Conservation (phyloP, 108 stramenopile species). For the Nannochloropsis oceanica region DNA sequence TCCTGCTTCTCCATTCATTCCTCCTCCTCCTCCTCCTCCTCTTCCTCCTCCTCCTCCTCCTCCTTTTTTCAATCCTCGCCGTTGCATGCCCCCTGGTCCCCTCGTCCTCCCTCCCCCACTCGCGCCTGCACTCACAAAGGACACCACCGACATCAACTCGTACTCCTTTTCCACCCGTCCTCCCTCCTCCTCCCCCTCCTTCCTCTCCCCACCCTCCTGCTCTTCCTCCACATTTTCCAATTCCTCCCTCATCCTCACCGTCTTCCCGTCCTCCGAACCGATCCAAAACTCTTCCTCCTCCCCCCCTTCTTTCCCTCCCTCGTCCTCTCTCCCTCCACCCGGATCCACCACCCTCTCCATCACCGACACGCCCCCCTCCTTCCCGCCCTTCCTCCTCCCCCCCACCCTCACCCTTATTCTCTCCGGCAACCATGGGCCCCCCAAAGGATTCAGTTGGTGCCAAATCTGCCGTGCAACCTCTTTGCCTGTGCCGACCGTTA, state of each 20-base stretch:
- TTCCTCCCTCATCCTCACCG: neutral
- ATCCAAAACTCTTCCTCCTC: neutral
- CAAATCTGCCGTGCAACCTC: neutral
- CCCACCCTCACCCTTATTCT: neutral
- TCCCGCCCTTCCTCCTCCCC: neutral
- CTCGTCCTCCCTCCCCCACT: neutral
- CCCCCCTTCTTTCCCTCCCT: neutral
- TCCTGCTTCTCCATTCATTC: neutral
- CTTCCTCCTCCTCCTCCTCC: neutral
- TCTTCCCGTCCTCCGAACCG: neutral
- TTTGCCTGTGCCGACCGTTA: neutral
- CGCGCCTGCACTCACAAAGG: neutral
- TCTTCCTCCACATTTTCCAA: neutral
- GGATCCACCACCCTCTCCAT: neutral
- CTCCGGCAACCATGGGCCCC: slow-evolving; percentile 13
- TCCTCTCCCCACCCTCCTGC: neutral
- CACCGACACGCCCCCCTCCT: neutral
- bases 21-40: neutral
- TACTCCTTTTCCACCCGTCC: slow-evolving; percentile 30
- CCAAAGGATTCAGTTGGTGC: neutral
- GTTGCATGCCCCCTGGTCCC: neutral
- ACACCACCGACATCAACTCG: slow-evolving; percentile 43
- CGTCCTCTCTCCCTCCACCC: neutral
- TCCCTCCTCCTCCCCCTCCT: neutral
- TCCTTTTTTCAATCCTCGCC: neutral